These are phyloP conservation scores for Paramecium caudatum DNA, from an alignment of 73 alveolate species.

Conservation along the genomic window DNA sequence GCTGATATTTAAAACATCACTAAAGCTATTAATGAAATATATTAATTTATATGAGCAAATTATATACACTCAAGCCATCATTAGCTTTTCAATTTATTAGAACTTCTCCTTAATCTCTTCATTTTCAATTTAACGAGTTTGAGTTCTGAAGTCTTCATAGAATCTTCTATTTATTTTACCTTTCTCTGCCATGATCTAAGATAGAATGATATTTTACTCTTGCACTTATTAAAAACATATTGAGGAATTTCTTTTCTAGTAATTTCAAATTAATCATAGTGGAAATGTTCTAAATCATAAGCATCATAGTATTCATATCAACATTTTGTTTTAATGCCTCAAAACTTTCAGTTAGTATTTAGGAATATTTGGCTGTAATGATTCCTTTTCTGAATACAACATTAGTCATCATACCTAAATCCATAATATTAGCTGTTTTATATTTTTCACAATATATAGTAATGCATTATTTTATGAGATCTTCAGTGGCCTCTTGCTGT, in stretches of 20 bases:
- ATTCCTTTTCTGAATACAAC: conserved; percentile 10
- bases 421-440: background rate
- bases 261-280: conserved; percentile 19
- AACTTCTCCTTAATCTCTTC: conserved; percentile 24
- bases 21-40: conserved; percentile 42
- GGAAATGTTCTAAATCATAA: background rate
- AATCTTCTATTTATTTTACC: background rate
- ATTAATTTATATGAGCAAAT: conserved; percentile 46
- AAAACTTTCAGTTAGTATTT: background rate
- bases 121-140: conserved; percentile 4
- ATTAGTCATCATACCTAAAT: background rate
- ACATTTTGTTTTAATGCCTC: background rate
- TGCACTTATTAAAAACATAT: background rate
- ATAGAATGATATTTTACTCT: background rate
- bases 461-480: background rate
- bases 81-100: too few relatives aligned
- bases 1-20: background rate
- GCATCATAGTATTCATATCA: background rate
- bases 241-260: background rate
- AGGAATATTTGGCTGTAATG: background rate
- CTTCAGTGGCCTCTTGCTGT: background rate
- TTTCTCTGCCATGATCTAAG: background rate
- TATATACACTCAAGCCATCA: too few relatives aligned
- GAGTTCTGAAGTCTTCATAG: background rate
- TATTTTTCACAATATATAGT: background rate